These are phyloP conservation scores for Eimeria maxima DNA, from an alignment of 169 alveolate genomes.

Conservation along the genomic window DNA sequence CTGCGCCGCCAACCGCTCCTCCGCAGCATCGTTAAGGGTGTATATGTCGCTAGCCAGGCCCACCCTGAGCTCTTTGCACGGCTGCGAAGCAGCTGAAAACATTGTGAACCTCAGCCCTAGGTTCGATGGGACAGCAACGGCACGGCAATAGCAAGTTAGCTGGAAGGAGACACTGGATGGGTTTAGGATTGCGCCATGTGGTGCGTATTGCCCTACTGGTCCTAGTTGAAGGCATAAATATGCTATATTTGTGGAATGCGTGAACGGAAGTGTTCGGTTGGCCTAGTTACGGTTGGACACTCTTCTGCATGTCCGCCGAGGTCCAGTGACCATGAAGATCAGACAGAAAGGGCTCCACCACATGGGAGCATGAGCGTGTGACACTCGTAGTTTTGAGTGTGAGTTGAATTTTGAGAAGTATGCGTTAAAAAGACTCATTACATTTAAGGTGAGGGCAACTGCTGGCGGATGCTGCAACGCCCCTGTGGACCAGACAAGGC, in stretches of 20 bases:
- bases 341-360: not conserved
- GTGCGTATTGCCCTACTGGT: not conserved
- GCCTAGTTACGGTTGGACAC: not conserved
- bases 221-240: not conserved
- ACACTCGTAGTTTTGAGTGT: not conserved
- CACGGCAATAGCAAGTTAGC: not conserved
- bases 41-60: slow-evolving; percentile 25
- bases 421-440: not conserved
- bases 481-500: too few relatives aligned
- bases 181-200: not conserved
- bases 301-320: not conserved
- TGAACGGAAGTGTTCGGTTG: not conserved
- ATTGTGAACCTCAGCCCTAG: not conserved
- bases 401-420: not conserved
- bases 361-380: not conserved
- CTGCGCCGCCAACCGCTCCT: slow-evolving; percentile 41
- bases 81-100: slow-evolving; percentile 22
- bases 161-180: not conserved
- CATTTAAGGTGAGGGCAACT: not conserved
- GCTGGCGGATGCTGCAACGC: too few relatives aligned
- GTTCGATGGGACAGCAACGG: not conserved
- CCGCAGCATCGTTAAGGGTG: slow-evolving; percentile 22
- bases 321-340: slow-evolving; percentile 1
- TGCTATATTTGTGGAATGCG: not conserved
- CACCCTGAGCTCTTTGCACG: not conserved